Base-by-base conservation (phyloP, 1,284 basidiomycete genomes). In the Cutaneotrichosporon cavernicola region DNA sequence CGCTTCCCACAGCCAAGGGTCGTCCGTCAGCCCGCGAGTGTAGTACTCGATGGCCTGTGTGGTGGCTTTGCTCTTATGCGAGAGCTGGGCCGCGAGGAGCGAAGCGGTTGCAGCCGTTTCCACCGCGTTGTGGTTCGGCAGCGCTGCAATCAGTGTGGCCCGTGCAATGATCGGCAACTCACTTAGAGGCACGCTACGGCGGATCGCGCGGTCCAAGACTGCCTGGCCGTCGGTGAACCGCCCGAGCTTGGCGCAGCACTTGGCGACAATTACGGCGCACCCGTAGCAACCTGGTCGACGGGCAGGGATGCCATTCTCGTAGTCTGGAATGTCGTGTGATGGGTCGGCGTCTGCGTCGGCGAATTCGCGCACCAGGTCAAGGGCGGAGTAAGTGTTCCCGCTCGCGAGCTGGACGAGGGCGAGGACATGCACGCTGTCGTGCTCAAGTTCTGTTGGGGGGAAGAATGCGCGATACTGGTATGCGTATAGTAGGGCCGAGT, bases 1-100 rank as follows among this genome's bases (percentile, higher is more conserved):
- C 0, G 94, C 94, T 78, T 97, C 94, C 93, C 93, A 97, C 56
- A 94, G 81, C 80, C 91, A 87, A 26, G 91, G 90, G 76, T 93
- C 89, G 56, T 89, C 79, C 16, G 81, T 77, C 62, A 97, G 83
- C 14, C 92, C 91, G 64, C 87, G 85, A 43, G 84, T 84, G 76
- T 90, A 95, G 74, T 88, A 88, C 60, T 82, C 77, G 32, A 85
- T 83, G 16, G 94, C 93, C 85, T 84, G 38, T 86, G 89, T 75
- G 85, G 86, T 70, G 86, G 87, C 51, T 88, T 77, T 78, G 61
- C 70, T 70, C 58, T 75, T 76, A 36, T 70, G 66, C 4, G 70
- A 75, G 21, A 78, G 63, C 2, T 46, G 52, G 2, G 75, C 78
- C 30, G 77, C 72, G 14, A 76, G 65, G n/a, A 77, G 70, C 46